Base-by-base conservation (phyloP, 495 filamentous ascomycete genomes). In the Xanthoparmelia taractica region DNA sequence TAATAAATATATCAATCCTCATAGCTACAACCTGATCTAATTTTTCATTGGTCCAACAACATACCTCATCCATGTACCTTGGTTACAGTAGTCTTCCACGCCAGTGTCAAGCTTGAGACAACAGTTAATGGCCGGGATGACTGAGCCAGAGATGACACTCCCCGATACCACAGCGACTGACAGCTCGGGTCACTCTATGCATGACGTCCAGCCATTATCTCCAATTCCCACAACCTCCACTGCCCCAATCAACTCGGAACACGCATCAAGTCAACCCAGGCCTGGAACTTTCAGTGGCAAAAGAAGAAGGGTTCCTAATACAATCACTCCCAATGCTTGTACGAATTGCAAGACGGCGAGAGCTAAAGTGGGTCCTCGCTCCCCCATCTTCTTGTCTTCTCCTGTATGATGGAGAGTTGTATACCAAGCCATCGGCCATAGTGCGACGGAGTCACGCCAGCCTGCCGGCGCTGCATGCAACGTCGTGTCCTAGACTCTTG, bases 311-410 rank as follows among this genome's bases (percentile, higher is more conserved):
- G 67, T 69, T 41, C 69, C 70, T 20, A 59, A 56, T 37, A 67
- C 71, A 33, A 67, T 72, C 2, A 70, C 70, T 45, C 67, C 60
- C 7, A 72, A 72, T 50, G 70, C 70, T n/a, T 72, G 70, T 59
- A 72, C 65, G 12, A 72, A 63, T 33, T 72, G 70, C 63, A 72
- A 72, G 48, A 72, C 65, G 37, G 70, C 70, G 12, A 61, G 70
- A 47, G 65, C 70, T 40, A 72, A 72, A 63, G 70, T 72, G 54
- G 37, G 57, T 29, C 27, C 29, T 23, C n/a, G 18, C 10, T 27
- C 17, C 48, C 3, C 27, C 6, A 15, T 20, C 11, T 48, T 52
- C 4, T n/a, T n/a, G n/a, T n/a, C n/a, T n/a, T n/a, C n/a, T 34
- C 10, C 0, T 34, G 41, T 48, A 2, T 12, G 27, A 10, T 17